Evolutionary conservation across 139 green algal species (phyloP), one percentile per base, ranked within the genome.

Genomic region (Haematococcus lacustris): DNA sequence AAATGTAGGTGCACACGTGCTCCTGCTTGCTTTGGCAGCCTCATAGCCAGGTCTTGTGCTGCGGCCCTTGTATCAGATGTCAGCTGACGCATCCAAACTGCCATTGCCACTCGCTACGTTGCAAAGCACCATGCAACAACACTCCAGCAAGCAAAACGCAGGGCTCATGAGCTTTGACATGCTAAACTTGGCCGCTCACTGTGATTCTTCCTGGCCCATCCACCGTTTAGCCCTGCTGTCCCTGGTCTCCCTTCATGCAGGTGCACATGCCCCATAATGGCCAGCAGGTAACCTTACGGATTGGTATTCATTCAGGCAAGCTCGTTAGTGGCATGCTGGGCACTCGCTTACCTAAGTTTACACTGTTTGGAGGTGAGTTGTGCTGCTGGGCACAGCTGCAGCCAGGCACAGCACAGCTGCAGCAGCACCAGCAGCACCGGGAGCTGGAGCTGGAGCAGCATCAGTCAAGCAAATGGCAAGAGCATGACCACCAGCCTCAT

Each of bases 251-350:
- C 53, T 64, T 64, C 9, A 64, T 21, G 4, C 57, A 73, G 53
- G 73, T 78, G 39, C 23, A 65, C 26, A 78, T 78, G 73, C 73
- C 73, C 34, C 70, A 72, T 40, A 71, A 6, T 13, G 43, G 67
- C 0, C 26, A 68, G 41, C 74, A 68, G 13, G 74, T 79, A 47
- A 51, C 47, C 51, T 65, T 79, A 17, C 74, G 74, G 4, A 70
- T 79, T 23, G 74, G 74, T 32, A 70, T 79, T 28, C 74, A 79
- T 62, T 70, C 74, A 23, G 74, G 74, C 0, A 68, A 51, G 1
- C 61, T 62, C 21, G 74, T 79, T 32, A 71, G 57, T 17, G 73
- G 73, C 34, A 37, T 78, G 64, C 43, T 73, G 5, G 73, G 73
- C 65, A 78, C 73, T 21, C 51, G 51, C 33, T 63, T 78, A 66